Evolutionary conservation across 1,284 basidiomycete genomes (phyloP).

Genomic region (Trametes pubescens): DNA sequence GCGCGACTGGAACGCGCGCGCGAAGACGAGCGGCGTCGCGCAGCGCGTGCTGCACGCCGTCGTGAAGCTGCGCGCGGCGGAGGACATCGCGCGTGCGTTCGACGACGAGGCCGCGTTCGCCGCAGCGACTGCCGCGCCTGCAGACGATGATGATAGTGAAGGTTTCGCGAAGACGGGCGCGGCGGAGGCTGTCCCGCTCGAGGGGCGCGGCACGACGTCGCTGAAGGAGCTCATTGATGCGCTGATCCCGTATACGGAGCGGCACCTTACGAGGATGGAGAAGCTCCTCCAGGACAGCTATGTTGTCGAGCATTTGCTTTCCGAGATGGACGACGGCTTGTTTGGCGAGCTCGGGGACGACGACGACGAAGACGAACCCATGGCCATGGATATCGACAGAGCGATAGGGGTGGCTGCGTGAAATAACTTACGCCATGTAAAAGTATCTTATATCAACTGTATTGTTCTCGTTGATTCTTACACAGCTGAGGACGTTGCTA

Average conservation of each 20-base stretch:
- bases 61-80: constrained; percentile 76
- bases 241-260: constrained; percentile 92
- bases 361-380: constrained; percentile 51
- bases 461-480: neutral
- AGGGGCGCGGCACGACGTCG: constrained; percentile 49
- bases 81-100: constrained; percentile 82
- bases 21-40: constrained; percentile 86
- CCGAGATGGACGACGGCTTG: constrained; percentile 90
- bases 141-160: constrained; percentile 47
- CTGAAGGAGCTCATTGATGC: constrained; percentile 85
- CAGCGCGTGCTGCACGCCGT: constrained; percentile 88
- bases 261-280: constrained; percentile 89
- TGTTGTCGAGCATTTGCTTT: constrained; percentile 90
- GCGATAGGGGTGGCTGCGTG: constrained; percentile 33
- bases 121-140: constrained; percentile 22
- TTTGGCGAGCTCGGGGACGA: constrained; percentile 57
- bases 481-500: neutral
- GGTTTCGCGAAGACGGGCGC: constrained; percentile 26
- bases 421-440: constrained; percentile 13
- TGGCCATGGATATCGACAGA: constrained; percentile 38
- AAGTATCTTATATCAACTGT: constrained; percentile 24
- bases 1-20: constrained; percentile 94
- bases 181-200: constrained; percentile 1
- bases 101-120: constrained; percentile 37
- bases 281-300: constrained; percentile 92